A percentile compares a stretch with the other conserved stretches of the same genome.
phyloP scores from a whole-genome alignment of 495 filamentous ascomycete genomes.

The Cairneyella variabilis region DNA sequence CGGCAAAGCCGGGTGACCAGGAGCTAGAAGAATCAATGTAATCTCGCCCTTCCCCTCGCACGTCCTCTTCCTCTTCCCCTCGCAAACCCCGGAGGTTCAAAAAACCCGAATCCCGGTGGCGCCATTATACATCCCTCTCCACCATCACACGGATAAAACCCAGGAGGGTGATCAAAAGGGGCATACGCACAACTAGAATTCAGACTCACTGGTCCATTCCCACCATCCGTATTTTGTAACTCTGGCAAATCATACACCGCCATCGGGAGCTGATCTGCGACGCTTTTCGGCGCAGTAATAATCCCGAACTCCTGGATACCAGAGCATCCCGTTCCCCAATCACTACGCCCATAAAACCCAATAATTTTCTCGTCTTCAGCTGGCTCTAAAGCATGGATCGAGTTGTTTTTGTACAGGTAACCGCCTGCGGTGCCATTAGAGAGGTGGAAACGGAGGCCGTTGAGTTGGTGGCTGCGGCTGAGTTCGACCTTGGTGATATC shows the following conservation, averaged over 20 bases:
- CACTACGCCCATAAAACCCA: slow-evolving; percentile 39
- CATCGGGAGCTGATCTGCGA: slow-evolving; percentile 33
- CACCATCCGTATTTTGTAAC: slow-evolving; percentile 27
- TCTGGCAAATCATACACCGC: slow-evolving; percentile 34
- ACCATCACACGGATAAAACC: too few species aligned
- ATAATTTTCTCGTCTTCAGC: slow-evolving; percentile 32
- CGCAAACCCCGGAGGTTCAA: too few species aligned
- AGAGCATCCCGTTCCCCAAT: slow-evolving; percentile 11
- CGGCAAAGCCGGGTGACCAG: too few species aligned
- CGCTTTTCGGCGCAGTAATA: slow-evolving; percentile 34
- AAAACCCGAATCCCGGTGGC: too few species aligned
- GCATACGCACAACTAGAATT: too few species aligned
- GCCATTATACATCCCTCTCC: too few species aligned
- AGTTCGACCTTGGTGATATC: slow-evolving; percentile 32
- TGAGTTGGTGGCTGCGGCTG: slow-evolving; percentile 22
- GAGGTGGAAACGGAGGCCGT: slow-evolving; percentile 33
- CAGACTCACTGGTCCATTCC: slow-evolving; percentile 2
- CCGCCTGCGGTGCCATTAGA: slow-evolving; percentile 33
- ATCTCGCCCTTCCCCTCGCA: too few species aligned
- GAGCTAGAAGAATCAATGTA: too few species aligned
- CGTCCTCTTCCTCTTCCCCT: too few species aligned
- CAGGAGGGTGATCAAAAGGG: too few species aligned
- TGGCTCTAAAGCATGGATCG: slow-evolving; percentile 25
- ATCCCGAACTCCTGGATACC: slow-evolving; percentile 36
- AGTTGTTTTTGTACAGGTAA: slow-evolving; percentile 26